Conservation (phyloP, 2,329 filamentous ascomycete genomes). For the Xylariales sp. region DNA sequence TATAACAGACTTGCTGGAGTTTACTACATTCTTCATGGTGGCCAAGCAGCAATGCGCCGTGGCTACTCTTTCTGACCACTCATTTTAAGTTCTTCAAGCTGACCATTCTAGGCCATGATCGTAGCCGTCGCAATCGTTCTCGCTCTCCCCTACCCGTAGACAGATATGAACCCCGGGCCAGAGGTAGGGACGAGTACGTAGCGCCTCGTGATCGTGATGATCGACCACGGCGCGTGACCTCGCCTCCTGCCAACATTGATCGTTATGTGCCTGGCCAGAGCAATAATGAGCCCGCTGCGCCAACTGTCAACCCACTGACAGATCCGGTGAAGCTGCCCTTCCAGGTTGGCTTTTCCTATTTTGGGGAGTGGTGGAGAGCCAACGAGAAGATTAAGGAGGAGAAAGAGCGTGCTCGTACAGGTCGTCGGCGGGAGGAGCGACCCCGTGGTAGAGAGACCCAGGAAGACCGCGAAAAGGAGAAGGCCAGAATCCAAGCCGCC, state of each 20-base stretch:
- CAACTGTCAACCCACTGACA: constrained; percentile 60
- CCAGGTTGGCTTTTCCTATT: constrained; percentile 81
- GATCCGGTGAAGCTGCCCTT: constrained; percentile 71
- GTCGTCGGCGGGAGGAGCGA: constrained; percentile 61
- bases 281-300: constrained; percentile 38
- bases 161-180: constrained; percentile 67
- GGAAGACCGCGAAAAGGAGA: constrained; percentile 75
- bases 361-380: constrained; percentile 80
- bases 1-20: constrained; percentile 4
- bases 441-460: constrained; percentile 60
- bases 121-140: constrained; percentile 58
- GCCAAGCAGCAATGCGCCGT: neutral
- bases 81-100: constrained; percentile 16
- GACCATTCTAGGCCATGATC: constrained; percentile 46
- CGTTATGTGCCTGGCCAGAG: constrained; percentile 78
- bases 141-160: constrained; percentile 69
- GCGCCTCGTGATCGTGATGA: constrained; percentile 48
- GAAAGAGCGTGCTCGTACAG: constrained; percentile 65
- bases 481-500: constrained; percentile 68
- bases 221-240: constrained; percentile 51
- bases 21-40: neutral
- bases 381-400: constrained; percentile 82
- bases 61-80: neutral
- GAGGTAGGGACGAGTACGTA: constrained; percentile 64
- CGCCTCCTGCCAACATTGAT: constrained; percentile 70